These are phyloP conservation scores for Chlorella sp. DNA, from an alignment of 139 green algal species.

Conservation along the genomic window DNA sequence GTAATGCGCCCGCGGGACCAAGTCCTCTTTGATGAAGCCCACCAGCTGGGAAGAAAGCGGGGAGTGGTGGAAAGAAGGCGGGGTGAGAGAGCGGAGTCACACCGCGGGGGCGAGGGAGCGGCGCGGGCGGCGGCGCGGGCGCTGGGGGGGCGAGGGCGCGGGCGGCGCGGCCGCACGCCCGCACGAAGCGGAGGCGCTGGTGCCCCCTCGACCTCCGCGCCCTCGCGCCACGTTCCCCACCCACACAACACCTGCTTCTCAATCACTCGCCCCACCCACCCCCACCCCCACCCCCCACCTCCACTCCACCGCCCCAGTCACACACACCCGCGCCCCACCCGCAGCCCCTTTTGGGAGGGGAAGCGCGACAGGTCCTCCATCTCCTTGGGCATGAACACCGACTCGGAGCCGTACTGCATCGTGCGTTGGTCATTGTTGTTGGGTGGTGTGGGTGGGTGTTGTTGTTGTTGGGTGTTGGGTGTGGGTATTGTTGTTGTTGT, in stretches of 20 bases:
- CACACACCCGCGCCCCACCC: too few species aligned
- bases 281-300: too few species aligned
- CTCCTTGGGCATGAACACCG: slow-evolving; percentile 7
- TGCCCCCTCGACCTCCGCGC: too few species aligned
- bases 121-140: background rate
- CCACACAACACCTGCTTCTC: too few species aligned
- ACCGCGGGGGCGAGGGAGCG: background rate
- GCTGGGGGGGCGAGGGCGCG: background rate
- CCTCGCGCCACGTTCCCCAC: too few species aligned
- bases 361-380: background rate
- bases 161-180: too few species aligned
- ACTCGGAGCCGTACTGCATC: slow-evolving; percentile 33
- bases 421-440: too few species aligned
- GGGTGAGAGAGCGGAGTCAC: too few species aligned
- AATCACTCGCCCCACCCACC: too few species aligned
- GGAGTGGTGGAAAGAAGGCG: background rate
- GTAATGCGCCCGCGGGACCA: slow-evolving; percentile 4
- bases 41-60: background rate
- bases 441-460: background rate
- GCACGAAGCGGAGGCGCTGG: too few species aligned
- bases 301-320: too few species aligned
- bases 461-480: background rate
- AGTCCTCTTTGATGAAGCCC: slow-evolving; percentile 3
- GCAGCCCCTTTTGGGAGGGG: slow-evolving; percentile 5
- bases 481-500: background rate